Conservation (phyloP, 495 filamentous ascomycete genomes). For the Clohesyomyces aquaticus region DNA sequence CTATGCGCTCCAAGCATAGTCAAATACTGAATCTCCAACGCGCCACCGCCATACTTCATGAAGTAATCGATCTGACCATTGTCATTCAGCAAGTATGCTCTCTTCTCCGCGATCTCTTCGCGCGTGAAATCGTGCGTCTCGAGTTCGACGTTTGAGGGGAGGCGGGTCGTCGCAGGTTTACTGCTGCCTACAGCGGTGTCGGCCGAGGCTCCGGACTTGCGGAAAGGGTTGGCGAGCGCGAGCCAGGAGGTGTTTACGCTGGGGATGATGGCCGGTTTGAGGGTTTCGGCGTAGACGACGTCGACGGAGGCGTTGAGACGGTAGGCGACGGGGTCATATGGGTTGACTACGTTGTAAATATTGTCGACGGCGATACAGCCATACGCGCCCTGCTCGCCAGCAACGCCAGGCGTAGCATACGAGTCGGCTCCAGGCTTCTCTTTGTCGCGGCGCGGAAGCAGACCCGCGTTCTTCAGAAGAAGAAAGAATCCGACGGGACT, state of each 20-base stretch:
- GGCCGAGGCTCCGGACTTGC: constrained; percentile 2
- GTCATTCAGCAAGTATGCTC: constrained; percentile 86
- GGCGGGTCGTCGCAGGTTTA: constrained; percentile 50
- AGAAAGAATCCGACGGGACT: constrained; percentile 94
- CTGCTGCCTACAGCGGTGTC: constrained; percentile 21
- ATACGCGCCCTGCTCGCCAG: constrained; percentile 75
- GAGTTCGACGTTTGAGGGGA: constrained; percentile 89
- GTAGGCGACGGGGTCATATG: constrained; percentile 73
- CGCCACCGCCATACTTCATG: constrained; percentile 74
- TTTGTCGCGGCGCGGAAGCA: constrained; percentile 77
- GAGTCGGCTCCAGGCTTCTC: constrained; percentile 71
- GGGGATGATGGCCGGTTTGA: constrained; percentile 79
- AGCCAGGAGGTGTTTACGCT: constrained; percentile 59
- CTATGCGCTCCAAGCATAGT: constrained; percentile 98
- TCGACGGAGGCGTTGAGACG: constrained; percentile 89
- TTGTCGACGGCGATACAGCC: constrained; percentile 95
- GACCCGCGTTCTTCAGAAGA: constrained; percentile 76
- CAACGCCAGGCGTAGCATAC: constrained; percentile 59
- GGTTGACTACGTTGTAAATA: constrained; percentile 87
- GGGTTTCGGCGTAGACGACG: constrained; percentile 70
- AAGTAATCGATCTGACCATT: constrained; percentile 94
- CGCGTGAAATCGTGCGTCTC: constrained; percentile 93
- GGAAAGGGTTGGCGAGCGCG: constrained; percentile 27
- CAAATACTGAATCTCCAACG: constrained; percentile 91
- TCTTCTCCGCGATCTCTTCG: constrained; percentile 90